A percentile compares a stretch with the other conserved stretches of the same genome.
These are phyloP conservation scores for Huntiella moniliformis DNA, from an alignment of 2,329 filamentous ascomycete genomes.

Conservation along the genomic window DNA sequence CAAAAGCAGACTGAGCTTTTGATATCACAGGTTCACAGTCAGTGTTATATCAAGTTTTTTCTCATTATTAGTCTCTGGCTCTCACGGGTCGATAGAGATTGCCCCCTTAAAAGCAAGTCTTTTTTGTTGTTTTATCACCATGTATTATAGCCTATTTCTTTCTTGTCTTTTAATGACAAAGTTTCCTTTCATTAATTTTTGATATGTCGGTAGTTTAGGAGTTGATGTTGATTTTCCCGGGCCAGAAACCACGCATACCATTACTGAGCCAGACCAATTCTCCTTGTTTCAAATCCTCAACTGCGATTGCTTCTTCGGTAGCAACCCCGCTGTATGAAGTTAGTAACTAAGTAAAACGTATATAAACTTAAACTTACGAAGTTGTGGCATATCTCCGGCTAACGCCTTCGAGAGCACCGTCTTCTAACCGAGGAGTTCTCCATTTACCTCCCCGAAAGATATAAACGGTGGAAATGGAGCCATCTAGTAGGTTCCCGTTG, in stretches of 20 bases:
- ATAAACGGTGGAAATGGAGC: constrained; percentile 65
- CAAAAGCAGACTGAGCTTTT: too few species aligned
- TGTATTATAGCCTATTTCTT: too few species aligned
- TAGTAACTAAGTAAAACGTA: not conserved
- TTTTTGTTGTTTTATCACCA: too few species aligned
- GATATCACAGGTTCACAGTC: too few species aligned
- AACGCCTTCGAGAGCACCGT: constrained; percentile 59
- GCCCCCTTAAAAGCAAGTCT: too few species aligned
- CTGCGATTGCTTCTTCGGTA: constrained; percentile 42
- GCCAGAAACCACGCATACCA: constrained; percentile 61
- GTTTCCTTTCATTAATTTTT: too few species aligned
- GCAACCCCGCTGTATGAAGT: constrained; percentile 33
- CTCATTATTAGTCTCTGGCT: too few species aligned
- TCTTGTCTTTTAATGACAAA: too few species aligned
- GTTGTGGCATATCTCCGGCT: constrained; percentile 69
- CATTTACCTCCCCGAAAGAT: constrained; percentile 55
- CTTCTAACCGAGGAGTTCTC: constrained; percentile 57
- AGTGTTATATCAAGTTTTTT: too few species aligned
- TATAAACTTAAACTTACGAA: constrained; percentile 24
- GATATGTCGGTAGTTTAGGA: too few species aligned
- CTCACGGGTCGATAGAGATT: too few species aligned
- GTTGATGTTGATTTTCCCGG: constrained; percentile 21
- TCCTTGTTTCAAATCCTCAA: constrained; percentile 42
- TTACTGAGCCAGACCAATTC: constrained; percentile 83
- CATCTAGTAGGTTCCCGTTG: constrained; percentile 59